Evolutionary conservation across 2,329 filamentous ascomycete genomes (phyloP).

Genomic region (Trichoderma simmonsii): DNA sequence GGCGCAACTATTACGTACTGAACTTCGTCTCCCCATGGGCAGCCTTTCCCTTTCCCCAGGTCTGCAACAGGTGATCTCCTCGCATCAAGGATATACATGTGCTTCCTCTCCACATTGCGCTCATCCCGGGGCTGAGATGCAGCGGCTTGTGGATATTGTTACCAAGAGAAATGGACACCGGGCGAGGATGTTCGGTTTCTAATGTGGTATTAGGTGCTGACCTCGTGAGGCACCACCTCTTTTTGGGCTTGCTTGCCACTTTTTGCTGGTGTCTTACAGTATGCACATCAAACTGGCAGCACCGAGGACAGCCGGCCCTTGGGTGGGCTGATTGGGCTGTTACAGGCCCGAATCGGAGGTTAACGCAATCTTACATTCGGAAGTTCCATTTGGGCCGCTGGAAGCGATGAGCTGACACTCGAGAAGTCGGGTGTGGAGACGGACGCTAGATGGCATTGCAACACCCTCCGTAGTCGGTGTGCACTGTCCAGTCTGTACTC

Average conservation of each 20-base stretch:
- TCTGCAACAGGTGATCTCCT: not conserved
- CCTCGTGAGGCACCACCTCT: not conserved
- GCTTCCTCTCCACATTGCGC: not conserved
- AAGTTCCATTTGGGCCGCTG: not conserved
- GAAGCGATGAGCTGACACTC: not conserved
- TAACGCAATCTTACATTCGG: not conserved
- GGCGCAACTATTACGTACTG: conserved; percentile 13
- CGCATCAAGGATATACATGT: not conserved
- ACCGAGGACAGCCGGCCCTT: not conserved
- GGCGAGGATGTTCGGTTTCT: not conserved
- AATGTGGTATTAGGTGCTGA: not conserved
- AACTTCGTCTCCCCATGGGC: not conserved
- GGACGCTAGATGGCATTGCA: not conserved
- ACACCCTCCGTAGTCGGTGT: not conserved
- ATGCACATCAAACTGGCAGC: not conserved
- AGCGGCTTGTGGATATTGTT: conserved; percentile 2
- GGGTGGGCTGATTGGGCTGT: not conserved
- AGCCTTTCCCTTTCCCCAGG: not conserved
- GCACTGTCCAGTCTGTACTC: not conserved
- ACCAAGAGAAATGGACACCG: not conserved
- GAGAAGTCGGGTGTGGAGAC: not conserved
- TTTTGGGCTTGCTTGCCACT: not conserved
- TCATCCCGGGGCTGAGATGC: not conserved
- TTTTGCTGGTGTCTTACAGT: not conserved
- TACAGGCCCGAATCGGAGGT: not conserved